Conservation (phyloP, 2,329 filamentous ascomycete species). For the Hypoxylon sp. region DNA sequence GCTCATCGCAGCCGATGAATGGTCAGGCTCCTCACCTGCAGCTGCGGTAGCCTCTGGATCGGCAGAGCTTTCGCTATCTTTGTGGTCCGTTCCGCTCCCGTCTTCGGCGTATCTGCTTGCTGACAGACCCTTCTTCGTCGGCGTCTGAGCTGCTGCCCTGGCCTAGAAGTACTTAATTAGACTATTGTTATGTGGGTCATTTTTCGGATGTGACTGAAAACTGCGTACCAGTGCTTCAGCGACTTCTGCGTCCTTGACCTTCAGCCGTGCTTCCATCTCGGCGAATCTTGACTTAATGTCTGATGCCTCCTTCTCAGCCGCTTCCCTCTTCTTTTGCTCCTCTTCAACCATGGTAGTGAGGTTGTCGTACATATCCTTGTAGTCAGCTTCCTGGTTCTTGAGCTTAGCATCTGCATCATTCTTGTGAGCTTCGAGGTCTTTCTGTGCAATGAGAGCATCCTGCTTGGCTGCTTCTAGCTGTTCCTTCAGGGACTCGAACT, state of each 20-base stretch:
- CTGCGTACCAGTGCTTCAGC: conserved; percentile 69
- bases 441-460: conserved; percentile 60
- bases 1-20: conserved; percentile 76
- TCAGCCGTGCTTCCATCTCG: conserved; percentile 59
- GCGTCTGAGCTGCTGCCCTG: conserved; percentile 60
- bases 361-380: conserved; percentile 74
- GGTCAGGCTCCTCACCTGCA: conserved; percentile 74
- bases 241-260: conserved; percentile 74
- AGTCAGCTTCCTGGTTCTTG: conserved; percentile 72
- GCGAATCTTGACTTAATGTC: conserved; percentile 54
- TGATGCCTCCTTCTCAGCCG: conserved; percentile 52
- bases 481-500: conserved; percentile 56
- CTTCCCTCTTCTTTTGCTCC: conserved; percentile 61
- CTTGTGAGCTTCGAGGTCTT: conserved; percentile 68
- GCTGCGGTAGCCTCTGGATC: conserved; percentile 56
- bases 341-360: conserved; percentile 73
- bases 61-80: conserved; percentile 54
- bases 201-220: conserved; percentile 5
- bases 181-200: conserved; percentile 26
- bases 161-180: conserved; percentile 56
- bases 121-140: conserved; percentile 65
- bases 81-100: conserved; percentile 55
- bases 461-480: conserved; percentile 60
- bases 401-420: conserved; percentile 65
- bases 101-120: conserved; percentile 68